phyloP scores from a whole-genome alignment of 2,329 filamentous ascomycete genomes.

The Colletotrichum tanaceti region DNA sequence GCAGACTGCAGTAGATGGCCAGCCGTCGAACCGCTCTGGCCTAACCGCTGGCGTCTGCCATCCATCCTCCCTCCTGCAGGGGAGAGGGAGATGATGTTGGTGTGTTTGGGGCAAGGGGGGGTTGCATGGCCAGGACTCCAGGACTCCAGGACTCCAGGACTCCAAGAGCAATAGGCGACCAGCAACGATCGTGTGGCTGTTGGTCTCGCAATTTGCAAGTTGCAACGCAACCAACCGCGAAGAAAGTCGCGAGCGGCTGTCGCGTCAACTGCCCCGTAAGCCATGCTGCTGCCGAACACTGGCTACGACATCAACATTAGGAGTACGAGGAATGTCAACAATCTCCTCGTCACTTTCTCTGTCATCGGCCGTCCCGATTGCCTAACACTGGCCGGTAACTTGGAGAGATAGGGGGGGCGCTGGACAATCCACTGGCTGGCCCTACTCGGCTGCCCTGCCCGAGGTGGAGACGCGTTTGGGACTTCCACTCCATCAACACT shows the following conservation, averaged over 20 bases:
- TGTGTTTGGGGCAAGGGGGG: constrained; percentile 13
- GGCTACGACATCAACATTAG: not conserved
- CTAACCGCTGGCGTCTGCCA: constrained; percentile 20
- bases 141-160: no score
- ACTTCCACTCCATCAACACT: not conserved
- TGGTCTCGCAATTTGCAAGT: not conserved
- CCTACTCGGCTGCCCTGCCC: constrained; percentile 2
- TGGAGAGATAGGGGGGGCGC: no score
- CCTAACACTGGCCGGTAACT: constrained; percentile 4
- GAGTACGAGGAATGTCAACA: not conserved
- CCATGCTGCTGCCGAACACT: not conserved
- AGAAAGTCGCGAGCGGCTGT: not conserved
- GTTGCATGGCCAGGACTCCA: constrained; percentile 10
- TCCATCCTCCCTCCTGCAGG: not conserved
- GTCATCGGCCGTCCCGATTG: not conserved
- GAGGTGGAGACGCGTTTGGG: not conserved
- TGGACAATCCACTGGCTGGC: constrained; percentile 4
- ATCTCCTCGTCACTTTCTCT: not conserved
- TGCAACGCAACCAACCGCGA: not conserved
- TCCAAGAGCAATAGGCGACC: constrained; percentile 17
- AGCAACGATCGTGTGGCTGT: constrained; percentile 23
- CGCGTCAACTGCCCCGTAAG: not conserved
- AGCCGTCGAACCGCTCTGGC: no score
- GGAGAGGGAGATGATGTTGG: not conserved
- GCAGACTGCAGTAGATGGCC: constrained; percentile 15